These are phyloP conservation scores for Alnus glutinosa DNA, from an alignment of 306 rosid genomes.

Conservation along the genomic window DNA sequence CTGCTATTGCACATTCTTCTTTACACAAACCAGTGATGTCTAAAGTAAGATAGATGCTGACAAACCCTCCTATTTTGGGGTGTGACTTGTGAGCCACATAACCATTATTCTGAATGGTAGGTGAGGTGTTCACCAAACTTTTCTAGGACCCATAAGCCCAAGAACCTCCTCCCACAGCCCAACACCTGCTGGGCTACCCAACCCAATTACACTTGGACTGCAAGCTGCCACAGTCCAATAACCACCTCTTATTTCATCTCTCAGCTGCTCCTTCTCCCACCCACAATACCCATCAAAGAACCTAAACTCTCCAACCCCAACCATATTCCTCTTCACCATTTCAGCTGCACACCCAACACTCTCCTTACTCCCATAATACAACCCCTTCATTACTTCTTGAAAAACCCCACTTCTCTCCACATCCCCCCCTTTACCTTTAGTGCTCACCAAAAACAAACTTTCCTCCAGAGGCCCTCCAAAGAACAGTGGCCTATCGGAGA, in stretches of 20 bases:
- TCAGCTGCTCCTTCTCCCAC: conserved; percentile 77
- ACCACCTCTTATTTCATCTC: conserved; percentile 62
- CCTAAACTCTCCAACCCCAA: conserved; percentile 66
- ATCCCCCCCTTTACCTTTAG: conserved; percentile 38
- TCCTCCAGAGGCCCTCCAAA: conserved; percentile 91
- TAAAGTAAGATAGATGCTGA: too few relatives aligned
- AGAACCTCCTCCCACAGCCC: conserved; percentile 84
- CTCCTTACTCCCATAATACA: conserved; percentile 77
- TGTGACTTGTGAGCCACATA: too few relatives aligned
- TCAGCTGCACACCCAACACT: conserved; percentile 83
- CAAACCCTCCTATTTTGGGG: too few relatives aligned
- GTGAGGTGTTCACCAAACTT: conserved; percentile 52
- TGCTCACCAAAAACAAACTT: conserved; percentile 68
- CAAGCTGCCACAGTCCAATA: conserved; percentile 94
- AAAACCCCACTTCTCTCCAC: conserved; percentile 69
- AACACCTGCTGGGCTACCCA: conserved; percentile 39
- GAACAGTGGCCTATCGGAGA: conserved; percentile 67
- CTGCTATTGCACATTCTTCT: too few relatives aligned
- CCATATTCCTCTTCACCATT: conserved; percentile 73
- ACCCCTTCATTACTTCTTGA: conserved; percentile 81
- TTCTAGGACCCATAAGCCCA: conserved; percentile 68
- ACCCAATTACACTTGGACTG: conserved; percentile 71
- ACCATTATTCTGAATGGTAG: too few relatives aligned
- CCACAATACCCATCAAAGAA: conserved; percentile 96
- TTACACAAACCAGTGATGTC: too few relatives aligned